A percentile compares a stretch with the other conserved stretches of the same genome.
phyloP scores from a whole-genome alignment of 768 basidiomycete genomes.

The Boletus sp. region DNA sequence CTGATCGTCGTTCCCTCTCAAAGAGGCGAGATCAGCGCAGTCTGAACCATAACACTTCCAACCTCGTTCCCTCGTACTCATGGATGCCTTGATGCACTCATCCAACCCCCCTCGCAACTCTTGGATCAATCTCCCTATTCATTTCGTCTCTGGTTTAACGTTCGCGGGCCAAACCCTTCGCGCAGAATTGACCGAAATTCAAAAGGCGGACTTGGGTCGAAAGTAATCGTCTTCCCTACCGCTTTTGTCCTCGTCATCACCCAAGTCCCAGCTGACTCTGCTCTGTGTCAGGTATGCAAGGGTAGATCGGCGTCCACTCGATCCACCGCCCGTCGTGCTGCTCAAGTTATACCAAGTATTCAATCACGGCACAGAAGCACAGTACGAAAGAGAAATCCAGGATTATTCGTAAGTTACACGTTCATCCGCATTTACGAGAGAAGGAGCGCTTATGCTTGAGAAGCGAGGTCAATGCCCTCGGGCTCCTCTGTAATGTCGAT shows the following conservation, averaged over 20 bases:
- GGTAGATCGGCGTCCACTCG: conserved; percentile 64
- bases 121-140: conserved; percentile 42
- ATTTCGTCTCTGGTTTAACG: conserved; percentile 57
- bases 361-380: conserved; percentile 36
- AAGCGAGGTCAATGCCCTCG: conserved; percentile 62
- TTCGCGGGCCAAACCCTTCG: conserved; percentile 57
- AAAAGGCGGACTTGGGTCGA: conserved; percentile 66
- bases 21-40: conserved; percentile 9
- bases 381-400: conserved; percentile 48
- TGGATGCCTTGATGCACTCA: conserved; percentile 18
- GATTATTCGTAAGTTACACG: conserved; percentile 45
- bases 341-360: conserved; percentile 51
- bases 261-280: conserved; percentile 1
- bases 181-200: conserved; percentile 56
- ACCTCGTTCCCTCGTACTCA: conserved; percentile 4
- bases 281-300: conserved; percentile 46
- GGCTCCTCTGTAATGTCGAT: conserved; percentile 76
- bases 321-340: conserved; percentile 60
- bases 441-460: conserved; percentile 8
- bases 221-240: conserved; percentile 42
- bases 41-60: background rate
- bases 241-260: background rate
- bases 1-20: conserved; percentile 9
- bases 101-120: conserved; percentile 24
- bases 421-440: background rate